Base-by-base conservation (phyloP, 129 eudicot genomes). In the Saposhnikovia divaricata region DNA sequence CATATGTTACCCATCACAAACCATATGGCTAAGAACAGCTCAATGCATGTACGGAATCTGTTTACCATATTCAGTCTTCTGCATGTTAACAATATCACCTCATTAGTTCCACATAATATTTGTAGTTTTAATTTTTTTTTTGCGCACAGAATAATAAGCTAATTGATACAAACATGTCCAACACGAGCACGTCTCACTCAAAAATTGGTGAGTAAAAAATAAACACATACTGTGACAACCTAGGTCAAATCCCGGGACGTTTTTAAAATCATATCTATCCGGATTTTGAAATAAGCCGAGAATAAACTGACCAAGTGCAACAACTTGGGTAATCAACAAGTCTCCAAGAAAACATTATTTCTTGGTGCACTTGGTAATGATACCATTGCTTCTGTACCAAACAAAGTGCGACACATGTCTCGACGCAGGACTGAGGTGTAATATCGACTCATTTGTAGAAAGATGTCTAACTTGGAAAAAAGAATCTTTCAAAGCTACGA, bases 1-100 rank as follows among this genome's bases (percentile, higher is more conserved):
- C 98, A 95, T 31, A 95, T 93, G 40, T 95, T 95, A n/a, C 98
- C 98, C 97, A 92, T 90, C 78, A 95, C 98, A 28, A 95, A 95
- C 98, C 98, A 95, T 85, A 95, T 90, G 21, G 98, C 98, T 27
- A 89, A 90, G 86, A 95, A 86, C 72, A 95, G 78, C 83, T 95
- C 98, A 57, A 90, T 73, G 28, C 78, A 82, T 34, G 93, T 89
- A 83, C 82, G 85, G 76, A 77, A 87, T 83, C 83, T 91, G 87
- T 91, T 85, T 87, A 91, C 82, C 82, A 76, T 65, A 37, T 88
- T 92, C 84, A 88, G 46, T 81, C 80, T 84, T 87, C 97, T 93
- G 91, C 10, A 45, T 12, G 21, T 31, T 28, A 9, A 69, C 39
- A 69, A 69, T 69, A 69, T 69, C 42, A 69, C 38, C 10, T 15